Conservation (phyloP, 2,329 filamentous ascomycete species). For the Fusarium cyanostomum region DNA sequence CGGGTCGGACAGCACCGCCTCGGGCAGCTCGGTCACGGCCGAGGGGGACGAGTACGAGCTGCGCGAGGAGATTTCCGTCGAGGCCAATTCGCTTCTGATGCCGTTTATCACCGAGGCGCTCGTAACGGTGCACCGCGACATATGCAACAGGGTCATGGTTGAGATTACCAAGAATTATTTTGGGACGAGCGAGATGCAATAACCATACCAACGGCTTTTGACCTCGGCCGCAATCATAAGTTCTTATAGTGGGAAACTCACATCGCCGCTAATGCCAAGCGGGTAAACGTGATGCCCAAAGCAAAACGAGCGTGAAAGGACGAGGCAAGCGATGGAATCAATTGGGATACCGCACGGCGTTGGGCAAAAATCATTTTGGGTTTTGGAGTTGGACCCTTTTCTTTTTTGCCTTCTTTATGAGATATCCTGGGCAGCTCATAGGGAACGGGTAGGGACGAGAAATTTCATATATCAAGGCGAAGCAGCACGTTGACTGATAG, state of each 20-base stretch:
- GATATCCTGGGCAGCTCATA: conserved; percentile 15
- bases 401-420: conserved; percentile 1
- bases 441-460: neutral
- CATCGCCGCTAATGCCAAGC: too few relatives aligned
- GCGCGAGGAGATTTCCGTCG: conserved; percentile 46
- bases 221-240: neutral
- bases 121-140: conserved; percentile 43
- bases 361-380: conserved; percentile 21
- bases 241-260: neutral
- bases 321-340: neutral
- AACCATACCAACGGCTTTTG: neutral
- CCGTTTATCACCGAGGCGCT: conserved; percentile 47
- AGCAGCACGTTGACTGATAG: neutral
- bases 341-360: conserved; percentile 22
- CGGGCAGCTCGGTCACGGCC: conserved; percentile 39
- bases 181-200: conserved; percentile 20
- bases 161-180: conserved; percentile 43
- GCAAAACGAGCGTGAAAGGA: too few relatives aligned
- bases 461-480: neutral
- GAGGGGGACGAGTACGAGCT: conserved; percentile 48
- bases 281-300: too few relatives aligned
- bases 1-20: conserved; percentile 40
- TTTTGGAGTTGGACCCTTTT: neutral
- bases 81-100: conserved; percentile 49
- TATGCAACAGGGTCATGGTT: conserved; percentile 46